Evolutionary conservation across 169 alveolate species (phyloP), one percentile per base, ranked within the genome.

Genomic region (Babesia ovata): DNA sequence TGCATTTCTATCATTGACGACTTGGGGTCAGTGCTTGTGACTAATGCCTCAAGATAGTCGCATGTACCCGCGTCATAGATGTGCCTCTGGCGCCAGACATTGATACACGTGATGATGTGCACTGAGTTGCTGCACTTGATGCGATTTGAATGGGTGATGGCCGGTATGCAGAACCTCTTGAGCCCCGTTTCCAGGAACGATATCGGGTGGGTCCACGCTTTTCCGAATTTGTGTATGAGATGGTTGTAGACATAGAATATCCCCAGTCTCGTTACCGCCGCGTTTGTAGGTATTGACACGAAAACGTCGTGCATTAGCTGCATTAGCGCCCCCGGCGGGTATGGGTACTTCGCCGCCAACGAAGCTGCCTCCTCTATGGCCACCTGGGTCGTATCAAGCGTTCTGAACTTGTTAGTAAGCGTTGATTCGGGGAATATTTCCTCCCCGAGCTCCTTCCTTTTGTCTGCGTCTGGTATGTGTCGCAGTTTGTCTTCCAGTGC

Each of bases 241-340:
- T 83, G 90, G 42, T 83, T 83, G 83, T 74, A 83, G 22, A 83
- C 85, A 33, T 83, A 83, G 69, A 83, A 83, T 6, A 83, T 75
- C 19, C 81, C 90, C n/a, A 83, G 70, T 26, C 90, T 63, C 11
- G 75, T 65, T 44, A 33, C 69, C 4, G 74, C 44, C 12, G 75
- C 46, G 50, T 73, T 69, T 10, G 72, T 62, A 0, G 90, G 86
- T 24, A 75, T 59, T 3, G 90, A 75, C 19, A 74, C 66, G 83
- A 83, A 83, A 17, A 66, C 63, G 58, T 74, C 85, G 36, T 59
- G 76, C 83, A 83, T 63, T 0, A 83, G 62, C 63, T 65, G 81
- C 53, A 83, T 50, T n/a, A 83, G 70, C 33, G 86, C 81, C 10
- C 86, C 75, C 26, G 90, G 90, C 17, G 90, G 90, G 75, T 74